phyloP scores from a whole-genome alignment of 2,329 filamentous ascomycete genomes.

The Capronia coronata region DNA sequence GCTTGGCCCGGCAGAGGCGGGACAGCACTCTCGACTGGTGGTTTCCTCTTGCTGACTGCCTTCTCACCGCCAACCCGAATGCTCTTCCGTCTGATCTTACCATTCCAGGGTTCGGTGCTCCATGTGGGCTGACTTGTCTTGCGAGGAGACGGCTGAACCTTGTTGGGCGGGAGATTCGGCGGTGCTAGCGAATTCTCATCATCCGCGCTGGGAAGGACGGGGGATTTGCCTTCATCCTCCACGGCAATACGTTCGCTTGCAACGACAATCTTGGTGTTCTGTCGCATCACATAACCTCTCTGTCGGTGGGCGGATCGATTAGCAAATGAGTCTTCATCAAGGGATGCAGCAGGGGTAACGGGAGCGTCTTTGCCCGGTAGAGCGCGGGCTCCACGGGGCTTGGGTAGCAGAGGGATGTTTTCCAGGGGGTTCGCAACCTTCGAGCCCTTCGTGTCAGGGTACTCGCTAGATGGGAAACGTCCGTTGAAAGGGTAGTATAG shows the following conservation, averaged over 20 bases:
- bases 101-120: constrained; percentile 96
- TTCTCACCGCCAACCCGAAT: constrained; percentile 53
- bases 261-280: constrained; percentile 94
- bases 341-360: constrained; percentile 7
- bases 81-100: constrained; percentile 63
- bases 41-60: constrained; percentile 51
- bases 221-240: constrained; percentile 45
- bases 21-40: constrained; percentile 55
- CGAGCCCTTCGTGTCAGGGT: constrained; percentile 20
- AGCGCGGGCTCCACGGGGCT: constrained; percentile 20
- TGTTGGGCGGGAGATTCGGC: constrained; percentile 27
- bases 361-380: neutral
- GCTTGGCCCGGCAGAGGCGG: constrained; percentile 84
- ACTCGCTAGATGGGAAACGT: constrained; percentile 26
- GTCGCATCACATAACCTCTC: constrained; percentile 97
- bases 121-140: constrained; percentile 80
- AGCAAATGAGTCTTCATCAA: constrained; percentile 46
- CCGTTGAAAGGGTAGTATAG: constrained; percentile 30
- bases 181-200: constrained; percentile 41
- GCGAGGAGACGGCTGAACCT: constrained; percentile 55
- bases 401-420: constrained; percentile 22
- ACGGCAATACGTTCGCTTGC: constrained; percentile 70
- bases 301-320: constrained; percentile 60
- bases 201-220: constrained; percentile 11
- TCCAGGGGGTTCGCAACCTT: constrained; percentile 15